Base-by-base conservation (phyloP, 257 asterid genomes). In the Echites panduratus region DNA sequence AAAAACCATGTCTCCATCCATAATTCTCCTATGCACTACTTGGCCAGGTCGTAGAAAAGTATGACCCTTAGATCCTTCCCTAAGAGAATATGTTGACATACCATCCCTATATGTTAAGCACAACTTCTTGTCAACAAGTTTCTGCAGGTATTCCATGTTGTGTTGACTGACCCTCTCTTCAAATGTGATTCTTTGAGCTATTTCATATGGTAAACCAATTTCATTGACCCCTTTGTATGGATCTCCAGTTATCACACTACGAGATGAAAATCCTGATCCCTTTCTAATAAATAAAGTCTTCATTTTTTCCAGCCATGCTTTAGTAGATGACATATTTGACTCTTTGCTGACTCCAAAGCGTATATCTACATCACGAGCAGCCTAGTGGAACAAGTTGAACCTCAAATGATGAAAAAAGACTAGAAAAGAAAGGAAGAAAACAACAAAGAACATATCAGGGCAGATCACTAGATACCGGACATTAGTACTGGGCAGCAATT, bases 261-360 rank as follows among this genome's bases (percentile, higher is more conserved):
- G 87, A 56, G 99, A 95, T 66, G 99, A 95, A 83, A 95, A 95
- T 5, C 99, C 99, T 47, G 98, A 95, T n/a, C 99, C 97, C 81
- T 95, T 95, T 68, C 98, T 82, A 43, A 95, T 95, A 70, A 95
- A 95, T 38, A 95, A 70, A 12, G 99, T 95, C 73, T 95, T 95
- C 98, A 95, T 95, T 87, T 95, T 95, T 79, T 92, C 98, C 38
- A 95, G 84, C 99, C 99, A 95, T 29, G 99, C 96, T 82, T 92
- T 95, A 68, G 99, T 88, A 59, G 98, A 88, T 50, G 97, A 84
- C 17, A 75, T 79, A 80, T 78, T 89, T 40, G 82, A 71, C 62
- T 91, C 99, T 81, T 90, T 95, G 57, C 80, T 71, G 53, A 89
- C 85, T 73, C 99, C 98, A 77, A 84, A 91, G 40, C 99, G 96